Percentiles rank a stretch among this genome's conserved stretches.
Evolutionary conservation across 2,329 filamentous ascomycete genomes (phyloP).

Genomic region (Venturia nashicola): DNA sequence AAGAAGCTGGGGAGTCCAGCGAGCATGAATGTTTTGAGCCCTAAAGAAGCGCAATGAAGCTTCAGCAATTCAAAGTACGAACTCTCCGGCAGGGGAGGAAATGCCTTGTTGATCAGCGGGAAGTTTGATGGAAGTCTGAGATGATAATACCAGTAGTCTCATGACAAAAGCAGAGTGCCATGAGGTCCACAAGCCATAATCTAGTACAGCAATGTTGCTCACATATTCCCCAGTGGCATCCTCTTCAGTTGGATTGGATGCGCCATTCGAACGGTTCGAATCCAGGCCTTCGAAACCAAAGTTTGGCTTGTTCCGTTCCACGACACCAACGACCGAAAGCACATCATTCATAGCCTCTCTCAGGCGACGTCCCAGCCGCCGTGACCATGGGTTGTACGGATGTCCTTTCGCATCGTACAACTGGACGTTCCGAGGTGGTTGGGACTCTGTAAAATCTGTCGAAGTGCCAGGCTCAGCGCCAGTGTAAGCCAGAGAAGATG

Average conservation of each 20-base stretch:
- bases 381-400: conserved; percentile 29
- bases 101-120: background rate
- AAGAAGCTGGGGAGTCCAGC: conserved; percentile 4
- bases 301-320: conserved; percentile 21
- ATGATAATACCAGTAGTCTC: background rate
- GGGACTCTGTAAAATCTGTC: background rate
- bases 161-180: conserved; percentile 5
- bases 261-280: background rate
- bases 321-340: conserved; percentile 33
- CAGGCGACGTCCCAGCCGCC: conserved; percentile 26
- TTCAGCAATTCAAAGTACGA: conserved; percentile 1
- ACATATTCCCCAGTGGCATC: background rate
- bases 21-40: background rate
- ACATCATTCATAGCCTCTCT: conserved; percentile 36
- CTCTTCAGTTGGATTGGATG: background rate
- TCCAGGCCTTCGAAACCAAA: background rate
- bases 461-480: conserved; percentile 14
- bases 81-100: background rate
- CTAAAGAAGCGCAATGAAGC: background rate
- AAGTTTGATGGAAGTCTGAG: background rate
- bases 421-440: conserved; percentile 18
- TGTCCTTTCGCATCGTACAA: conserved; percentile 33
- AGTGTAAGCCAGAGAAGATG: conserved; percentile 4
- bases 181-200: conserved; percentile 5
- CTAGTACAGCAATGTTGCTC: background rate